Evolutionary conservation across 176 grass and related monocot species (phyloP), one percentile per base, ranked within the genome.

Genomic region (Guadua angustifolia): DNA sequence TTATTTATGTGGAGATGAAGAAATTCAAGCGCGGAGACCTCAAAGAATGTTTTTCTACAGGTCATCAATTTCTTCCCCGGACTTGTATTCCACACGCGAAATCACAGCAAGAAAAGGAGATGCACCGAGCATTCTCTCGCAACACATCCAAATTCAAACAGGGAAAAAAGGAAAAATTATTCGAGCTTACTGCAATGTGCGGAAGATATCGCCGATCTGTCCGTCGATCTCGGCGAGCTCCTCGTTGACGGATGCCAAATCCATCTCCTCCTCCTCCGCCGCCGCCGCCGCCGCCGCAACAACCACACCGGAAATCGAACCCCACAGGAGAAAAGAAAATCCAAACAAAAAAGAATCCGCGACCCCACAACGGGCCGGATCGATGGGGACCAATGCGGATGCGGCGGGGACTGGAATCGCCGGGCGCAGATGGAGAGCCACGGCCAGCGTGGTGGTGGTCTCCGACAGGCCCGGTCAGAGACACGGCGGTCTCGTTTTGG

Each of bases 171-270:
- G 36, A 15, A 7, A 5, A 13, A 44, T 15, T 5, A 21, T 59
- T 13, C 4, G 83, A 86, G 70, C 93, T 93, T 95, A 98, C 95
- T 90, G 92, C 82, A 98, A 98, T 90, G 89, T 82, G 36, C 93
- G 95, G 73, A 98, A 90, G 83, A 98, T 93, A 61, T 98, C 93
- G 57, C 71, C 79, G 82, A 95, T 93, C 89, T 95, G 91, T 0
- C 95, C 95, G 53, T 98, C 91, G 82, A 89, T 95, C 91, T 92
- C 87, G 71, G 91, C 91, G 79, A 98, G 87, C 73, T 90, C 95
- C 84, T 91, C 92, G 78, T 92, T 98, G 69, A 98, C 73, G 85
- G 84, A 92, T 21, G 89, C 88, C 92, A 98, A 95, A 91, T 98
- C 92, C 95, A 98, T 98, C 56, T 79, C 66, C 64, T 45, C 82